phyloP scores from a whole-genome alignment of 805 yeast genomes.

The Brettanomyces nanus region DNA sequence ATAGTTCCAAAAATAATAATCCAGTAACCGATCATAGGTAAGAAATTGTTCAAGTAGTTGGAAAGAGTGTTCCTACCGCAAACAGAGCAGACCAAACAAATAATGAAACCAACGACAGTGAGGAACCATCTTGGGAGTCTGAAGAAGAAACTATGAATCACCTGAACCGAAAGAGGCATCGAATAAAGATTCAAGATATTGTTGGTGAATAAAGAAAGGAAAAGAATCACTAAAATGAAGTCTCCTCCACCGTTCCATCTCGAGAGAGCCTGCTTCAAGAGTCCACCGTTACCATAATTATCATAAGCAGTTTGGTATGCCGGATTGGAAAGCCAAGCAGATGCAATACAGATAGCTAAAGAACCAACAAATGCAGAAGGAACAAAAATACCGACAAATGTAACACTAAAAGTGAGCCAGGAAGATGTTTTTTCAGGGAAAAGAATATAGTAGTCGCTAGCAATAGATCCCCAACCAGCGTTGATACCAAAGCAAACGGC shows the following conservation, averaged over 20 bases:
- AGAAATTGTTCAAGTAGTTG: constrained; percentile 58
- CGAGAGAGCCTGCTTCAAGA: constrained; percentile 47
- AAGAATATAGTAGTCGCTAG: constrained; percentile 67
- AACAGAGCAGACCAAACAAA: constrained; percentile 55
- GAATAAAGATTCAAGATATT: constrained; percentile 69
- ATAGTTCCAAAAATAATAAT: constrained; percentile 61
- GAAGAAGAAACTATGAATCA: constrained; percentile 34
- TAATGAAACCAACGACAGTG: constrained; percentile 46
- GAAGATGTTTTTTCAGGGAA: constrained; percentile 62
- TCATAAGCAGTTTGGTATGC: constrained; percentile 49
- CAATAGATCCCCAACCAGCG: constrained; percentile 72
- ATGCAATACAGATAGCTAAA: constrained; percentile 49
- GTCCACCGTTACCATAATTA: constrained; percentile 60
- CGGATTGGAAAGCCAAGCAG: constrained; percentile 42
- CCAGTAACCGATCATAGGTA: constrained; percentile 85
- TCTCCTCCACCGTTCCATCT: constrained; percentile 67
- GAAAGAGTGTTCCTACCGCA: constrained; percentile 63
- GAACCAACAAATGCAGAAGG: constrained; percentile 68
- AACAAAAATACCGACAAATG: constrained; percentile 50
- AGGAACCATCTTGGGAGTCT: constrained; percentile 67
- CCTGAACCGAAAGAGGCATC: constrained; percentile 61
- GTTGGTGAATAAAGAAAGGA: constrained; percentile 64
- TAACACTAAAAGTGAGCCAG: constrained; percentile 41
- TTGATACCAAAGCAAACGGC: constrained; percentile 62
- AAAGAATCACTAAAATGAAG: constrained; percentile 53